Evolutionary conservation across 306 rosid species (phyloP), one percentile per base, ranked within the genome.

Genomic region (Adenanthera pavonina): DNA sequence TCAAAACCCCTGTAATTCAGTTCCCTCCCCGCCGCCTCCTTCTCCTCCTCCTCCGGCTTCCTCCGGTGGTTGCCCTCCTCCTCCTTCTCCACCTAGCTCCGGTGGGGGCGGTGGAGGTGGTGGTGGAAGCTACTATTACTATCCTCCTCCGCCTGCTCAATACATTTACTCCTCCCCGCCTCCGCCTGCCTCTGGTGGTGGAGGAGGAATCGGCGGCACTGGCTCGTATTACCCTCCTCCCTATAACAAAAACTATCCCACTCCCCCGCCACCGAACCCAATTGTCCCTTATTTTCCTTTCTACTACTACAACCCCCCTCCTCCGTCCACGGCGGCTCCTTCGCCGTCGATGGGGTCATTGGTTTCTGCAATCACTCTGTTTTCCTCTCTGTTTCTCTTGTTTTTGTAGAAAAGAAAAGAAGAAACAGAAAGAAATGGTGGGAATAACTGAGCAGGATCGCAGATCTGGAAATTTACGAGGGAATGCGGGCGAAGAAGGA

Each of bases 181-280:
- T 16, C 97, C 99, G 1, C 97, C 99, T 0, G 89, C 97, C 2
- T 94, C 91, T 4, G 86, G 89, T 0, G 56, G 80, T 0, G 69
- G 80, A 0, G 89, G 92, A 5, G 52, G 81, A 2, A 69, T 54
- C 0, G 88, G 91, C 0, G 88, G 92, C 1, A 78, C 80, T 0
- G 89, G 91, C 12, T 73, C 77, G 2, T 87, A 82, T 78, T 85
- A 89, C 17, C 97, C 99, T 15, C 98, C 99, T 7, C 94, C 98
- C 3, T 35, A 78, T 12, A 17, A 67, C 86, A 61, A 75, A 8
- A 87, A 86, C 81, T 90, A 93, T 72, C 94, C 94, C 0, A 49
- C 78, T 1, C 98, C 98, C 0, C 98, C 99, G n/a, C 99, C 99
- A 6, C 99, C 99, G 2, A 96, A 96, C 77, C 99, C 98, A 25